Evolutionary conservation across 176 grass and related monocot species (phyloP).

Genomic region (Oryza longistaminata): DNA sequence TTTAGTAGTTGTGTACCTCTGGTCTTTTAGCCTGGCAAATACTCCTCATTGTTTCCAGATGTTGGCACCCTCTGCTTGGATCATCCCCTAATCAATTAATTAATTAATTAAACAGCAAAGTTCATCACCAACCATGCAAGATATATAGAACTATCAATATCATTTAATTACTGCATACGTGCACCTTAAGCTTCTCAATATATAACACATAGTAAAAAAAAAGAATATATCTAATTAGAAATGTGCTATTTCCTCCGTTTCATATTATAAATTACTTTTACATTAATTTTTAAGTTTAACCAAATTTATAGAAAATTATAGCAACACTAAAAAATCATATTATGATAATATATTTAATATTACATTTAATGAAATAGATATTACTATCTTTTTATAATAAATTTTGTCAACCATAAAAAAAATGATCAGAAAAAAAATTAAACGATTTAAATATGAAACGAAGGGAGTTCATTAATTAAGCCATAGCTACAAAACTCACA

Average conservation of each 20-base stretch:
- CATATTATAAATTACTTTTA: too few species aligned
- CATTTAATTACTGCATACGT: background rate
- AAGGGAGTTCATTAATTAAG: too few species aligned
- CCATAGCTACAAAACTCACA: background rate
- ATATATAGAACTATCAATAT: background rate
- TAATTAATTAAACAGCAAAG: background rate
- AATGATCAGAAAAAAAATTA: too few species aligned
- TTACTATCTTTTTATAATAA: too few species aligned
- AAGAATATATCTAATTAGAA: background rate
- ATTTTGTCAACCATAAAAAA: too few species aligned
- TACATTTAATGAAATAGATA: too few species aligned
- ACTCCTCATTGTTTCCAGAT: constrained; percentile 68
- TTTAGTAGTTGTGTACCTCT: constrained; percentile 45
- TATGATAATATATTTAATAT: too few species aligned
- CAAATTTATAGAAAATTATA: too few species aligned
- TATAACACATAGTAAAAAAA: too few species aligned
- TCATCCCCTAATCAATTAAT: constrained; percentile 30
- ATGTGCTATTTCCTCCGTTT: background rate
- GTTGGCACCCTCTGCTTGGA: constrained; percentile 42
- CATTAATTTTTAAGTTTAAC: too few species aligned
- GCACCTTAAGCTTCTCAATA: background rate
- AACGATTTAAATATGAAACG: too few species aligned
- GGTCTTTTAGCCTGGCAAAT: constrained; percentile 80
- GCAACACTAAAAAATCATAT: too few species aligned
- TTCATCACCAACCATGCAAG: background rate